Percentiles rank a stretch among this genome's conserved stretches.
Conservation (phyloP, 495 filamentous ascomycete genomes). For the Choiromyces venosus region DNA sequence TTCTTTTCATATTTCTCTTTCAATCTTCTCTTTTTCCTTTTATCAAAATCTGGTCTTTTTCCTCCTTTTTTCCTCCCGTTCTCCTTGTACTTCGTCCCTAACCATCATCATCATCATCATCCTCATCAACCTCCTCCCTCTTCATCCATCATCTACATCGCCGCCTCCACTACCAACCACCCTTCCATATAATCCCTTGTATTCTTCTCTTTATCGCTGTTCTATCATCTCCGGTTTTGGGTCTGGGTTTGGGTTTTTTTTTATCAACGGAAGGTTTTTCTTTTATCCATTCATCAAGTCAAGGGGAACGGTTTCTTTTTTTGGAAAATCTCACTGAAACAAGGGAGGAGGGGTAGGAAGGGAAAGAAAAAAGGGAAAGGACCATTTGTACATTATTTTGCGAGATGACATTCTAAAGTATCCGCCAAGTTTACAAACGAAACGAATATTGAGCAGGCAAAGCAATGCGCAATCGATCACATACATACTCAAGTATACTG, state of each 20-base stretch:
- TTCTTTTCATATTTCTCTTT: constrained; percentile 8
- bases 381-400: constrained; percentile 4
- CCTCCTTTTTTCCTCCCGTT: background rate
- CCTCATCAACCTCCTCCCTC: background rate
- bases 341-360: background rate
- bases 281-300: background rate
- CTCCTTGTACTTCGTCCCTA: constrained; percentile 5
- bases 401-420: background rate
- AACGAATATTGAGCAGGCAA: background rate
- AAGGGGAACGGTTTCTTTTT: background rate
- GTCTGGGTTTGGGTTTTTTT: background rate
- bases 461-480: background rate
- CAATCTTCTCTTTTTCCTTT: constrained; percentile 3
- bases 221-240: background rate
- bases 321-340: background rate
- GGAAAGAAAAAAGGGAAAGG: background rate
- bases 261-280: background rate
- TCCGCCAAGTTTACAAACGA: background rate
- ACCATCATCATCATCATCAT: too few relatives aligned
- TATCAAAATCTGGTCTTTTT: constrained; percentile 9
- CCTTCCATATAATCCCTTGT: background rate
- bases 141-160: background rate
- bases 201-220: background rate
- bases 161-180: too few relatives aligned
- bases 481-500: background rate